A percentile compares a stretch with the other conserved stretches of the same genome.
Conservation (phyloP, 2,329 filamentous ascomycete genomes). For the Botrytis medusae region DNA sequence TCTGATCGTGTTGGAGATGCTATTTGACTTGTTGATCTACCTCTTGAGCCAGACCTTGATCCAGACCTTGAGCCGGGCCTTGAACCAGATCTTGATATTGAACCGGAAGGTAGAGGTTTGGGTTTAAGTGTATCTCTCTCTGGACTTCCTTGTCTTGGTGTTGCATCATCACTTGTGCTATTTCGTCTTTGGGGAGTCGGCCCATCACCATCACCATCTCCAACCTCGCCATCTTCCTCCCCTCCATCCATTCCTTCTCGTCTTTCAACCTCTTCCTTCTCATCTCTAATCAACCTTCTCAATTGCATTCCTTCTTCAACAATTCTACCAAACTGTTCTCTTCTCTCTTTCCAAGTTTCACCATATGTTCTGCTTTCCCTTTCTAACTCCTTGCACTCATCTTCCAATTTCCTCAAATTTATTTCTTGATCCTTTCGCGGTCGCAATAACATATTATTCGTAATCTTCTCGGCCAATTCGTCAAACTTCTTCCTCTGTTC, state of each 20-base stretch:
- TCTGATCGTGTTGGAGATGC: conserved; percentile 41
- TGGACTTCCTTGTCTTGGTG: conserved; percentile 50
- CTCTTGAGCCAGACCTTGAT: conserved; percentile 43
- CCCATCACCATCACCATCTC: conserved; percentile 52
- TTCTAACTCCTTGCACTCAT: conserved; percentile 85
- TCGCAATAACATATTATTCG: conserved; percentile 73
- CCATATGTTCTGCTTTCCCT: conserved; percentile 80
- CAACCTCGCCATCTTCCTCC: conserved; percentile 61
- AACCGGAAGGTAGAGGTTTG: conserved; percentile 32
- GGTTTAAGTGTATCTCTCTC: conserved; percentile 45
- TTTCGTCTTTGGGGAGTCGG: conserved; percentile 51
- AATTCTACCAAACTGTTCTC: conserved; percentile 83
- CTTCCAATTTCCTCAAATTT: conserved; percentile 77
- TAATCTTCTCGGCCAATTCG: conserved; percentile 83
- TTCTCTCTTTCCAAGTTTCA: conserved; percentile 78
- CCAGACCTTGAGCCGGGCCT: conserved; percentile 40
- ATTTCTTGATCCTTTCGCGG: conserved; percentile 80
- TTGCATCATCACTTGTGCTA: conserved; percentile 48
- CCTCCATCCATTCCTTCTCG: conserved; percentile 71
- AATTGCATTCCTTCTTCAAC: conserved; percentile 89
- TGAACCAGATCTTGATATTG: conserved; percentile 40
- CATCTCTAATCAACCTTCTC: conserved; percentile 81
- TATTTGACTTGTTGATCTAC: conserved; percentile 44
- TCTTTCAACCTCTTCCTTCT: conserved; percentile 91
- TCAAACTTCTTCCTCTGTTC: conserved; percentile 83